These are phyloP conservation scores for Entonaema liquescens DNA, from an alignment of 495 filamentous ascomycete species.

Conservation along the genomic window DNA sequence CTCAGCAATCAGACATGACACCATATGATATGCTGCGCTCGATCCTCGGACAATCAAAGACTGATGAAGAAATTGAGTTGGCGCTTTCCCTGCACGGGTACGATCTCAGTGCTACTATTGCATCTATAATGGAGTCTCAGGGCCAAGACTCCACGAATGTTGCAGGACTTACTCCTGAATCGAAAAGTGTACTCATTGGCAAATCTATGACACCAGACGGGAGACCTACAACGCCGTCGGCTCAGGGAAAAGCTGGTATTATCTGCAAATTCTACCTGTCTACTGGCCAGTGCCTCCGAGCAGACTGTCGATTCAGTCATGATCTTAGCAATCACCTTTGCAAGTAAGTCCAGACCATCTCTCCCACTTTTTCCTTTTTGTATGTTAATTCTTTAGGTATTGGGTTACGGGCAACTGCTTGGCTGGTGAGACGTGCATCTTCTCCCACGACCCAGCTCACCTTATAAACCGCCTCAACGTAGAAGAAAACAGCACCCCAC, in stretches of 20 bases:
- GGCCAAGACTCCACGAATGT: slow-evolving; percentile 52
- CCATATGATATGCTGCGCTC: slow-evolving; percentile 98
- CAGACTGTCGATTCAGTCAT: slow-evolving; percentile 97
- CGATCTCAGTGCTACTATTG: slow-evolving; percentile 89
- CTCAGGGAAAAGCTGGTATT: slow-evolving; percentile 76
- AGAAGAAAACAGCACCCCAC: slow-evolving; percentile 68
- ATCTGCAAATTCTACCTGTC: slow-evolving; percentile 97
- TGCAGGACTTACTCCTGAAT: slow-evolving; percentile 57
- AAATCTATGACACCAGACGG: slow-evolving; percentile 83
- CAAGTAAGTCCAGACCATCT: slow-evolving; percentile 74
- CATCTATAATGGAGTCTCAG: slow-evolving; percentile 77
- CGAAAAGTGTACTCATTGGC: slow-evolving; percentile 76
- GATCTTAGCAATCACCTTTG: slow-evolving; percentile 94
- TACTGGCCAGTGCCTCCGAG: slow-evolving; percentile 88
- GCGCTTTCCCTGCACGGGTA: slow-evolving; percentile 90
- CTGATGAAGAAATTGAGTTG: slow-evolving; percentile 92
- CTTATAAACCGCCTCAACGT: slow-evolving; percentile 74
- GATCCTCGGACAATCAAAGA: slow-evolving; percentile 85
- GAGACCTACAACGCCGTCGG: slow-evolving; percentile 76
- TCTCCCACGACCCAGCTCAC: slow-evolving; percentile 93
- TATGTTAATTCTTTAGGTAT: slow-evolving; percentile 68
- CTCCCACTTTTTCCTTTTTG: slow-evolving; percentile 3
- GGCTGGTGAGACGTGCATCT: slow-evolving; percentile 92
- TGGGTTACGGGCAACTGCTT: slow-evolving; percentile 98
- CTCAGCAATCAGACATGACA: slow-evolving; percentile 87